Evolutionary conservation across 202 grass and related monocot species (phyloP), one percentile per base, ranked within the genome.

Genomic region (Cymbopogon flexuosus): DNA sequence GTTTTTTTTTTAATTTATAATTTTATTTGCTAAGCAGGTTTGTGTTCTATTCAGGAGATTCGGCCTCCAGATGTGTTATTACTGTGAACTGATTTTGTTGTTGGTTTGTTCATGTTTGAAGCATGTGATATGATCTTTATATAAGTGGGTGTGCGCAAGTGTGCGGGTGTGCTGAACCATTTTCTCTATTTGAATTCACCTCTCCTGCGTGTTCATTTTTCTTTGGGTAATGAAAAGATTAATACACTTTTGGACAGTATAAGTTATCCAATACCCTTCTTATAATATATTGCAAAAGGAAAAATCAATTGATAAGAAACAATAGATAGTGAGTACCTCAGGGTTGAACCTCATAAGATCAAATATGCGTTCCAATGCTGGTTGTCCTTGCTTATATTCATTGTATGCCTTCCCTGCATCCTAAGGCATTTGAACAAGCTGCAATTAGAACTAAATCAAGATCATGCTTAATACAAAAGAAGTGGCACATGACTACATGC

Each of bases 381-480:
- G 89, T 34, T 95, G 85, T 76, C 90, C 93, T 86, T 92, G 89
- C 77, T 95, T 95, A 81, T 92, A 84, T 71, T 95, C 93, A 88
- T 92, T 95, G 35, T 86, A 92, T 54, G 93, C 89, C 81, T 95
- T 95, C 19, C 93, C 93, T 14, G 88, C 71, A 76, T 91, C 93
- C 93, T 95, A 81, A n/a, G 31, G 31, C 43, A 58, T 70, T 63
- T 4, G 23, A 64, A 80, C 22, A 84, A 78, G 62, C n/a, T 69
- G n/a, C 56, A 63, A 42, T 84, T 11, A 71, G 34, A 80, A 80
- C 10, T 45, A 78, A 76, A 82, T 72, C 65, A 77, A 40, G 34
- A 87, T 12, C 22, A 24, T 45, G 33, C 37, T 27, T 46, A 3
- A 69, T 5, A 19, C 10, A 49, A 64, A 62, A 68, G 75, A 75